Conservation (phyloP, 768 basidiomycete species). For the Lactifluus volemus region DNA sequence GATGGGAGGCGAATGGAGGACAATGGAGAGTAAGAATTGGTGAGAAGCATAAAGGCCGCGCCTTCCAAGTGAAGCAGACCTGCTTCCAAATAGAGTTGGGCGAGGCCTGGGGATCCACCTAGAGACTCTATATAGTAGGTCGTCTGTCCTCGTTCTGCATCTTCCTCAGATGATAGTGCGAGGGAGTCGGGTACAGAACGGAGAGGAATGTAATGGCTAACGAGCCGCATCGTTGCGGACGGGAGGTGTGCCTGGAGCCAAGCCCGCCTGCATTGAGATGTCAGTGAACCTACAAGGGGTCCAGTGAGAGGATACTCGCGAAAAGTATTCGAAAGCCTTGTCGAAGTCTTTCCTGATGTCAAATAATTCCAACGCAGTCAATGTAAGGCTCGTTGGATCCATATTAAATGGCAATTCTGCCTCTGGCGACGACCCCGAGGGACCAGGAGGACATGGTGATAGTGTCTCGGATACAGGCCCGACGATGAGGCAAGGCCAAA, state of each 20-base stretch:
- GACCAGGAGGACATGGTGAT: slow-evolving; percentile 42
- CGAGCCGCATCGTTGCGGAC: slow-evolving; percentile 69
- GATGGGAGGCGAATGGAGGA: slow-evolving; percentile 67
- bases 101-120: slow-evolving; percentile 58
- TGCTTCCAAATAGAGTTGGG: slow-evolving; percentile 69
- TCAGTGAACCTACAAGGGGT: background rate
- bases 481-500: slow-evolving; percentile 78
- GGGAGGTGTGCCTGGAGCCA: slow-evolving; percentile 75
- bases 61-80: slow-evolving; percentile 79
- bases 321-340: slow-evolving; percentile 73
- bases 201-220: slow-evolving; percentile 61
- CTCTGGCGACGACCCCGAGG: slow-evolving; percentile 46
- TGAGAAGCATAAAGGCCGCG: slow-evolving; percentile 58
- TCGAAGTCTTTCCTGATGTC: slow-evolving; percentile 71
- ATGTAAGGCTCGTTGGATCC: slow-evolving; percentile 74
- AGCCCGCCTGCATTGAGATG: slow-evolving; percentile 45
- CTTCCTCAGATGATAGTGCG: slow-evolving; percentile 27
- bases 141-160: slow-evolving; percentile 39
- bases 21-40: slow-evolving; percentile 66
- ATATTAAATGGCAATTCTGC: slow-evolving; percentile 64
- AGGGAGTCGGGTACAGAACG: slow-evolving; percentile 28
- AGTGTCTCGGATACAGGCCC: slow-evolving; percentile 60
- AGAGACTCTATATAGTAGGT: slow-evolving; percentile 58
- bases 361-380: slow-evolving; percentile 60
- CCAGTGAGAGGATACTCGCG: slow-evolving; percentile 38